A percentile compares a stretch with the other conserved stretches of the same genome.
These are phyloP conservation scores for Biscogniauxia mediterranea DNA, from an alignment of 2,329 filamentous ascomycete genomes.

Conservation along the genomic window DNA sequence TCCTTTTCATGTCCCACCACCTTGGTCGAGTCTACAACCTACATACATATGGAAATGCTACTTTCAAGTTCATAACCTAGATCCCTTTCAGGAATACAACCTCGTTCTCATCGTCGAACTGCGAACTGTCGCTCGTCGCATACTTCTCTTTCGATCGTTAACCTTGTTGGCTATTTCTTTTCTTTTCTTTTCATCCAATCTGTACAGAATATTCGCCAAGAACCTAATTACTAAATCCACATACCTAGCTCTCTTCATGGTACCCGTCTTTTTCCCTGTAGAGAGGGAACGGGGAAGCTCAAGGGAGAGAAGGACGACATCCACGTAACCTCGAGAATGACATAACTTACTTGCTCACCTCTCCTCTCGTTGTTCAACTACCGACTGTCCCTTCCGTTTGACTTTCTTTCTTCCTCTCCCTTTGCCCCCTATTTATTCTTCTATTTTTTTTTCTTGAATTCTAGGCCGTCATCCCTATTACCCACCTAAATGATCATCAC, in stretches of 20 bases:
- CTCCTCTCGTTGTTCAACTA: neutral
- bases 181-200: neutral
- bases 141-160: too few relatives aligned
- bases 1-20: neutral
- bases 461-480: neutral
- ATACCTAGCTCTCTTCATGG: neutral
- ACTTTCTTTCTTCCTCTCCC: constrained; percentile 22
- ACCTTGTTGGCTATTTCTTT: too few relatives aligned
- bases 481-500: constrained; percentile 35
- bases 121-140: neutral
- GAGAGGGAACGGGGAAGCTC: neutral
- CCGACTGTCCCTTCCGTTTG: constrained; percentile 7
- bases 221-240: neutral
- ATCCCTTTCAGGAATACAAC: neutral
- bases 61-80: too few relatives aligned
- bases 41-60: too few relatives aligned
- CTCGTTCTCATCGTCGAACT: too few relatives aligned
- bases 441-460: constrained; percentile 9
- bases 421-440: constrained; percentile 19
- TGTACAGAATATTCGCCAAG: neutral
- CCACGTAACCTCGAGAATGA: neutral
- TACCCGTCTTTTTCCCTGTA: neutral
- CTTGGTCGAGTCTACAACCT: neutral
- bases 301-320: neutral
- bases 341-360: neutral